Conservation (phyloP, 768 basidiomycete species). For the Phlebiopsis gigantea region DNA sequence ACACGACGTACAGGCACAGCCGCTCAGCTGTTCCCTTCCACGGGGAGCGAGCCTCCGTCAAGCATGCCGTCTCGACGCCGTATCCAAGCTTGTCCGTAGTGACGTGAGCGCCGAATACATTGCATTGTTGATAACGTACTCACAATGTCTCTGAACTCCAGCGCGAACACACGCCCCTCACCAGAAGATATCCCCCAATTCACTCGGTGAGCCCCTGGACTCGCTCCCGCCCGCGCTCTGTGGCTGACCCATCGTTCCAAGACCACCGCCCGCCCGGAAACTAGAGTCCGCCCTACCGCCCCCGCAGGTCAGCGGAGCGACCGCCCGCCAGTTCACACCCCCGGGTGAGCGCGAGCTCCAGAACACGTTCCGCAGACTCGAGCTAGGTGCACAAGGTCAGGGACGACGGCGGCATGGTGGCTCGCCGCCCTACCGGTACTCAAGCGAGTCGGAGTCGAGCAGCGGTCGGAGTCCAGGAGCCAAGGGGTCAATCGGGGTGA, state of each 20-base stretch:
- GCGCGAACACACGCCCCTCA: not conserved
- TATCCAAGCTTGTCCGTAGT: slow-evolving; percentile 9
- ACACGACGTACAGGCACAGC: not conserved
- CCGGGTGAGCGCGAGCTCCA: slow-evolving; percentile 11
- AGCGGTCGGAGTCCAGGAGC: slow-evolving; percentile 3
- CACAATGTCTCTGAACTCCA: not conserved
- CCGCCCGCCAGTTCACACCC: not conserved
- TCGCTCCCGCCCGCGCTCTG: not conserved
- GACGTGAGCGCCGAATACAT: slow-evolving; percentile 6
- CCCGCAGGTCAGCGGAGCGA: not conserved
- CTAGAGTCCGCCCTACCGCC: not conserved
- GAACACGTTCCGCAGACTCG: slow-evolving; percentile 3
- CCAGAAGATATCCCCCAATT: slow-evolving; percentile 1
- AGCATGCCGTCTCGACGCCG: not conserved
- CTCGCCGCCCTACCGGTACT: slow-evolving; percentile 4
- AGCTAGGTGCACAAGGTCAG: slow-evolving; percentile 2
- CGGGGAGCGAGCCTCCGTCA: not conserved
- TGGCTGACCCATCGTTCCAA: not conserved
- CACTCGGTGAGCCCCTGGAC: slow-evolving; percentile 2
- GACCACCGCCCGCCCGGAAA: not conserved
- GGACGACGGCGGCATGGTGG: slow-evolving; percentile 1
- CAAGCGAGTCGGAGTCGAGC: slow-evolving; percentile 14
- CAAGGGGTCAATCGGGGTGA: not conserved
- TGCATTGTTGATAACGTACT: not conserved
- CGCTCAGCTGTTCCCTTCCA: not conserved